A percentile compares a stretch with the other conserved stretches of the same genome.
These are phyloP conservation scores for Lactarius sanguifluus DNA, from an alignment of 768 basidiomycete genomes.

Conservation along the genomic window DNA sequence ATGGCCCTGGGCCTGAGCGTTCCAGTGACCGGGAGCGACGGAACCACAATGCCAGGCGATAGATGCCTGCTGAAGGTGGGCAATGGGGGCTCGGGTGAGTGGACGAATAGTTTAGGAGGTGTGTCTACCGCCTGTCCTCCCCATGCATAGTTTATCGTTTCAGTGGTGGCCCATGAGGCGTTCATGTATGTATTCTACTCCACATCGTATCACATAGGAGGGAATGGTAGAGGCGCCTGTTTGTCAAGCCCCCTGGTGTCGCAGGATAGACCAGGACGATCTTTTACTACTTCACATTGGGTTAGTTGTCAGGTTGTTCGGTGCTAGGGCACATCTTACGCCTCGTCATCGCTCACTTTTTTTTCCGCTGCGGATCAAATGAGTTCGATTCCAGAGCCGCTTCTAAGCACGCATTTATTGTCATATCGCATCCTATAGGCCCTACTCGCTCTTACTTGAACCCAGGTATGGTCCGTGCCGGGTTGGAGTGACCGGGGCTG, in stretches of 20 bases:
- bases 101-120: constrained; percentile 1
- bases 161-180: neutral
- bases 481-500: neutral
- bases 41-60: constrained; percentile 37
- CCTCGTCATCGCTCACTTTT: neutral
- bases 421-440: neutral
- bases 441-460: neutral
- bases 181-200: neutral
- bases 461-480: neutral
- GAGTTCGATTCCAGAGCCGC: neutral
- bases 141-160: neutral
- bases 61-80: neutral
- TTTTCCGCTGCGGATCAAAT: neutral
- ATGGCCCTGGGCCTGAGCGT: constrained; percentile 39
- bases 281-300: neutral
- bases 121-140: neutral
- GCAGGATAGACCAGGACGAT: neutral
- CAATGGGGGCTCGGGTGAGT: neutral
- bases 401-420: neutral
- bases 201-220: neutral
- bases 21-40: constrained; percentile 52
- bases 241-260: neutral
- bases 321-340: neutral
- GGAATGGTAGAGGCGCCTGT: neutral
- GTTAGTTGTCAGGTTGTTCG: neutral